A percentile compares a stretch with the other conserved stretches of the same genome.
phyloP scores from a whole-genome alignment of 1,139 yeast genomes.

The Petasospora fabianii region DNA sequence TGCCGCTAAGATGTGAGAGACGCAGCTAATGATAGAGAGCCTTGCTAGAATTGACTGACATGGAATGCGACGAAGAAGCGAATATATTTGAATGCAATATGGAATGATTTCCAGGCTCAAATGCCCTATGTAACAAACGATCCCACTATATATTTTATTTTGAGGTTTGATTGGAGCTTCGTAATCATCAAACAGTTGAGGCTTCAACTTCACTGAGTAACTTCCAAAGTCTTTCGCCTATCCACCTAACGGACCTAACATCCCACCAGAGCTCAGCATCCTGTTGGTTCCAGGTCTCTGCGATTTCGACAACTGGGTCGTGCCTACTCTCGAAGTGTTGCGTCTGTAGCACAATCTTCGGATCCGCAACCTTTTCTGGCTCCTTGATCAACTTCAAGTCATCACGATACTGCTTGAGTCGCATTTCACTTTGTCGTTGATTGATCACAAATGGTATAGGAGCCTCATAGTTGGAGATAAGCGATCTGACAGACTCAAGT shows the following conservation, averaged over 20 bases:
- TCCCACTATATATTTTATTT: background rate
- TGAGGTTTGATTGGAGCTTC: too few relatives aligned
- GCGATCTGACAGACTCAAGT: conserved; percentile 11
- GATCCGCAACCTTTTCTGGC: conserved; percentile 7
- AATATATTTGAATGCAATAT: too few relatives aligned
- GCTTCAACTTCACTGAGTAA: conserved; percentile 5
- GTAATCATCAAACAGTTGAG: too few relatives aligned
- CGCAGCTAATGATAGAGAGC: background rate
- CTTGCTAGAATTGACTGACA: background rate
- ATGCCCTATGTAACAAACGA: background rate
- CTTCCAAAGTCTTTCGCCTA: conserved; percentile 10
- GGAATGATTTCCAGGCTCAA: too few relatives aligned
- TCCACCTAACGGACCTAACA: conserved; percentile 12
- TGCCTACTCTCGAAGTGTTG: conserved; percentile 20
- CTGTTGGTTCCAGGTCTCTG: conserved; percentile 18
- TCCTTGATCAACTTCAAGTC: conserved; percentile 7
- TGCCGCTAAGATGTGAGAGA: background rate
- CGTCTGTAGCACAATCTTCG: conserved; percentile 10
- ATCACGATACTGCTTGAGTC: conserved; percentile 13
- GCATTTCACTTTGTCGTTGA: conserved; percentile 16
- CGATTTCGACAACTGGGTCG: conserved; percentile 23
- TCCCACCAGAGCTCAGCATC: conserved; percentile 22
- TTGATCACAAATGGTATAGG: conserved; percentile 17
- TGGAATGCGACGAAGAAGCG: too few relatives aligned
- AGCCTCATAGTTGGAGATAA: conserved; percentile 12